Evolutionary conservation across 495 filamentous ascomycete species (phyloP), one percentile per base, ranked within the genome.

Genomic region (Penicillium ochrochloron): DNA sequence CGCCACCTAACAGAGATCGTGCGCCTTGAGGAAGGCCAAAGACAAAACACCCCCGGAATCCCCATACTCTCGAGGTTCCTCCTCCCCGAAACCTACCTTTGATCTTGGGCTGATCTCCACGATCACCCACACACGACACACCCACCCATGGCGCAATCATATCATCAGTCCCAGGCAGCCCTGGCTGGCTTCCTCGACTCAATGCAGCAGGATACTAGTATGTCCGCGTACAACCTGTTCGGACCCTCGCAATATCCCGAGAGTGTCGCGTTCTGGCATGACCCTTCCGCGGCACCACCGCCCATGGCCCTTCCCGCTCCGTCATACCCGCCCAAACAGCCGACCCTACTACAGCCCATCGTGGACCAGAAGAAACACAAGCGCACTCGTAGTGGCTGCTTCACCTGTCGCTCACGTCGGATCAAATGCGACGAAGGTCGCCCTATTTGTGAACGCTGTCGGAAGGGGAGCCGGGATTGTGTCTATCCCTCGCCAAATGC

Each of bases 361-460:
- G 58, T 74, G 19, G 94, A 97, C 60, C 89, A 91, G 67, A 90
- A 96, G 68, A 99, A 97, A 74, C 94, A 97, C 70, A 90, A 94
- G 55, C 88, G 95, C 64, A 97, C 95, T 51, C 84, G 95, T 65
- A 97, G 92, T 61, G 95, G 95, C 37, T 99, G 95, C 78, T 97
- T 90, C 76, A 99, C 95, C 15, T 99, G 95, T 73, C 86, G 95
- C 69, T 86, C 87, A 62, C 85, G 95, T 51, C 84, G 95, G 66
- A 93, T 99, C 60, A 99, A 99, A 87, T 97, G 92, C 73, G 92
- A 97, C 69, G 94, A 97, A 73, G 83, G 78, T 35, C 93, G 88
- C 70, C 95, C 95, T 25, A 77, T 92, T 37, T 99, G 95, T 75
- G 93, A 98, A 73, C 82, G 92, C 67, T 97, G 93, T 74, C 86